Evolutionary conservation across 805 yeast species (phyloP).

Genomic region (Metschnikowia anglica): DNA sequence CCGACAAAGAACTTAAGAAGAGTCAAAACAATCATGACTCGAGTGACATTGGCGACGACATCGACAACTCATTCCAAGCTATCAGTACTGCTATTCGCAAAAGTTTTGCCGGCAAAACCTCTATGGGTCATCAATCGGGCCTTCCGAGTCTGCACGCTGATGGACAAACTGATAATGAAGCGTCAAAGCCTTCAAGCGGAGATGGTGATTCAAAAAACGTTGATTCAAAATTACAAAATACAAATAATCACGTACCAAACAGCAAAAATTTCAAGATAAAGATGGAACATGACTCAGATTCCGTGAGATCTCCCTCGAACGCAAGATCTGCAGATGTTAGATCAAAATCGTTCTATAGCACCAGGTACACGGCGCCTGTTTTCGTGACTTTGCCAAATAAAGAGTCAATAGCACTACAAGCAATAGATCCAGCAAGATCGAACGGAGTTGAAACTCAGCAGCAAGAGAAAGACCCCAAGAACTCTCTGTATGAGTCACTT

Average conservation of each 20-base stretch:
- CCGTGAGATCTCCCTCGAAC: neutral
- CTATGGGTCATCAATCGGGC: constrained; percentile 8
- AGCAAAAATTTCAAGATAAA: constrained; percentile 1
- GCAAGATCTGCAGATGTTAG: neutral
- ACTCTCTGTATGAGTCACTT: too few species aligned
- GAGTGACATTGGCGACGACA: constrained; percentile 7
- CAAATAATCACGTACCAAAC: neutral
- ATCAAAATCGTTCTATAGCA: neutral
- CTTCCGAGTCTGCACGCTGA: constrained; percentile 1
- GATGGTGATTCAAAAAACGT: neutral
- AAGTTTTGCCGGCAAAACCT: constrained; percentile 39
- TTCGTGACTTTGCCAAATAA: constrained; percentile 9
- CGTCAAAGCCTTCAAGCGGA: neutral
- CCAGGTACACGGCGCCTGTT: constrained; percentile 2
- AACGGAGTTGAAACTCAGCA: neutral
- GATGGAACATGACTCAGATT: neutral
- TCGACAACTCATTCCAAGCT: constrained; percentile 47
- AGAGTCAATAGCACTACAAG: constrained; percentile 4
- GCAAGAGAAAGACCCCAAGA: too few species aligned
- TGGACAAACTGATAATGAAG: neutral
- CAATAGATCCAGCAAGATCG: neutral
- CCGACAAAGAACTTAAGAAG: neutral
- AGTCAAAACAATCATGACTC: neutral
- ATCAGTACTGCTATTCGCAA: constrained; percentile 48
- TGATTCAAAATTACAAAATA: neutral